Evolutionary conservation across 2,329 filamentous ascomycete genomes (phyloP), one percentile per base, ranked within the genome.

Genomic region (Ophidiomyces ophidiicola): DNA sequence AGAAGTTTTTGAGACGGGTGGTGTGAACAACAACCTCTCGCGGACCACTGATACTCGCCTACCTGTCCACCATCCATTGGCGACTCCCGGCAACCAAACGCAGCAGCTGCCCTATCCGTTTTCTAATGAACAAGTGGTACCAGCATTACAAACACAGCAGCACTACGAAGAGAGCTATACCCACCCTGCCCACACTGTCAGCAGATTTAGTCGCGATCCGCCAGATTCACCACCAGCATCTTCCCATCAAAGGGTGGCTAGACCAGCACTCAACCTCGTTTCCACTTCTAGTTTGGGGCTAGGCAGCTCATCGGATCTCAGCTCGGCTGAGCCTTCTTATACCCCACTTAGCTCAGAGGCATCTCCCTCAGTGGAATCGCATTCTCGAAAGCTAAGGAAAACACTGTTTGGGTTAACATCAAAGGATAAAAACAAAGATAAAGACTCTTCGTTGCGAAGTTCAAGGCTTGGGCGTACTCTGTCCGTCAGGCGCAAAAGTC

Each of bases 401-500:
- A 44, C 48, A 6, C 48, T 54, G 28, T 54, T 54, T 46, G 50
- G 50, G 6, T 37, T 53, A 6, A 32, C 43, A 12, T 49, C 47
- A 2, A 50, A 43, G 34, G 36, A 38, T 21, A 47, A 45, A 26
- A 29, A 43, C 12, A 45, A 43, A 30, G 36, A 44, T 21, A 44
- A 44, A 24, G 37, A 44, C 12, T 28, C 37, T 20, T 32, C 40
- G 8, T 32, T 24, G 11, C 21, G 34, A 41, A 15, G 35, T 31
- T 33, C 39, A 44, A 28, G 41, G 41, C 42, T 53, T 36, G 50
- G 51, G 26, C 48, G 53, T 25, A 51, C 42, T 21, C 46, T 51
- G 40, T 56, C 53, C 4, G 46, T 55, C 24, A 47, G 53, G 35
- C 49, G 44, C 32, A 54, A 54, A 36, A 39, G 36, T 30, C 41